phyloP scores from a whole-genome alignment of 345 rosid genomes.

The Cochlearia excelsa region DNA sequence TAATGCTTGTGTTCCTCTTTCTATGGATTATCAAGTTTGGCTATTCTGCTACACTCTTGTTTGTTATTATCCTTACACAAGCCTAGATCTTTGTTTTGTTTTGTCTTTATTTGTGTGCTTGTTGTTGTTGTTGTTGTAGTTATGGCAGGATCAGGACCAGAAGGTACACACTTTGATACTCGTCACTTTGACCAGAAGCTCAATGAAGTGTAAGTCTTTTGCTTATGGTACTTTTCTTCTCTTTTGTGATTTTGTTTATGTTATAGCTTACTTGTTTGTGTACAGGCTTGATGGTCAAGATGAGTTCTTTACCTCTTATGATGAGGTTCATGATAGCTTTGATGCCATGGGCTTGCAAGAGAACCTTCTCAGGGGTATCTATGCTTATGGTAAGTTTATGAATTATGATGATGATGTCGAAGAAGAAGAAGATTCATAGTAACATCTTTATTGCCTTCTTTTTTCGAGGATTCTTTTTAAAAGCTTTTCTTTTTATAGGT shows the following conservation, averaged over 20 bases:
- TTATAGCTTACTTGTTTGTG: neutral
- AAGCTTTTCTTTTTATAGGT: too few relatives aligned
- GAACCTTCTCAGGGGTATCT: neutral
- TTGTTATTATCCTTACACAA: neutral
- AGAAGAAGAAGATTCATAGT: too few relatives aligned
- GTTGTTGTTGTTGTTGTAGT: slow-evolving; percentile 28
- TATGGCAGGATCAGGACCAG: slow-evolving; percentile 44
- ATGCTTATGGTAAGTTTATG: neutral
- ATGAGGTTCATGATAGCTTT: neutral
- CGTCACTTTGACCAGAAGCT: slow-evolving; percentile 27
- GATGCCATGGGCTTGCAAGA: neutral
- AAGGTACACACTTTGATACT: slow-evolving; percentile 45
- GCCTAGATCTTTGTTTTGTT: neutral
- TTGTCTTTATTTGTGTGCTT: neutral
- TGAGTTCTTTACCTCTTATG: neutral
- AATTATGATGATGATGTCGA: too few relatives aligned
- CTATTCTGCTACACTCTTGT: slow-evolving; percentile 31
- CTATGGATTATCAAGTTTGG: slow-evolving; percentile 29
- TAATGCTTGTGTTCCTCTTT: slow-evolving; percentile 37
- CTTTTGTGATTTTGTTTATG: neutral
- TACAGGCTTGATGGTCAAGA: neutral
- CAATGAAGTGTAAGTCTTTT: neutral
- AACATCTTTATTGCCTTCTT: too few relatives aligned
- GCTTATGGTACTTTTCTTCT: neutral
- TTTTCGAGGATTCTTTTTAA: too few relatives aligned